These are phyloP conservation scores for Clarireedia paspali DNA, from an alignment of 2,329 filamentous ascomycete genomes.

Conservation along the genomic window DNA sequence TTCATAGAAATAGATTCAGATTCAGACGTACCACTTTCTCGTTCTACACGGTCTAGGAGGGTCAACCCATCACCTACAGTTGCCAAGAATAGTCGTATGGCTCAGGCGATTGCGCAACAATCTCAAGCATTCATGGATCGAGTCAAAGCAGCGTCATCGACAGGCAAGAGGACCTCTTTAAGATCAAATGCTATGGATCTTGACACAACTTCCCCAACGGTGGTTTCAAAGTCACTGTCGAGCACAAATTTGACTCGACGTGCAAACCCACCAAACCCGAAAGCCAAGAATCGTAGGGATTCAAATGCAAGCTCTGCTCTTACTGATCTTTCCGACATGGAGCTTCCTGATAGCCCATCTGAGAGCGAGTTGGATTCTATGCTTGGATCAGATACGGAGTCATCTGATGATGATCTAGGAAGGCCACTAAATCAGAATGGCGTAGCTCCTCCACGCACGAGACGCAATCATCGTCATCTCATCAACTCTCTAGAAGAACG, in stretches of 20 bases:
- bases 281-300: slow-evolving; percentile 13
- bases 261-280: slow-evolving; percentile 1
- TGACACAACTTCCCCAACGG: neutral
- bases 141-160: neutral
- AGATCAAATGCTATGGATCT: neutral
- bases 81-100: neutral
- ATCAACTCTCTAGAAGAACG: slow-evolving; percentile 26
- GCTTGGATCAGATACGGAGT: neutral
- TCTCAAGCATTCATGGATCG: neutral
- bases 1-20: slow-evolving; percentile 17
- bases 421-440: neutral
- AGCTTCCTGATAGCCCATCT: slow-evolving; percentile 12
- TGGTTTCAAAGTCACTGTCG: neutral
- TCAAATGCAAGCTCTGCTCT: slow-evolving; percentile 3
- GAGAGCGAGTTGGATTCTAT: slow-evolving; percentile 9
- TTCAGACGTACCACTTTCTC: slow-evolving; percentile 12
- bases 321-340: neutral
- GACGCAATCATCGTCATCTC: slow-evolving; percentile 7
- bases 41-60: neutral
- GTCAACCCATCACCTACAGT: neutral
- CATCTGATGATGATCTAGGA: slow-evolving; percentile 2
- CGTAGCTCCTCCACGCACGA: neutral
- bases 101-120: neutral
- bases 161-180: neutral
- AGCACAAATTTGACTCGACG: too few relatives aligned